These are phyloP conservation scores for Chlorella sp. DNA, from an alignment of 139 green algal species.

Conservation along the genomic window DNA sequence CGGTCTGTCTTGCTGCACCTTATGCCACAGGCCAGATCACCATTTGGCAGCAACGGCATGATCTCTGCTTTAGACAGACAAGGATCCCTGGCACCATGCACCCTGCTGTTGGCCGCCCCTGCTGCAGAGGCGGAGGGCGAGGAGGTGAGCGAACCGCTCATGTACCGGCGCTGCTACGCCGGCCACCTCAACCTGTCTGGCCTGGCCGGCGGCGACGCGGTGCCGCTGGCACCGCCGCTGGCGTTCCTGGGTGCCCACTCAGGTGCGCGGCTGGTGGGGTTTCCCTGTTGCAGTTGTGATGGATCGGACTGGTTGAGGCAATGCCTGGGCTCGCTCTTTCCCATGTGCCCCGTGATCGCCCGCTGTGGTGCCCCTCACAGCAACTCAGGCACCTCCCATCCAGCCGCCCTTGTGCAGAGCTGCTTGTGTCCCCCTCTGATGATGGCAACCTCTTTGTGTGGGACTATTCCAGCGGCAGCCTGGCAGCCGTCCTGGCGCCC, in stretches of 20 bases:
- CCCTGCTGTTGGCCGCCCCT: neutral
- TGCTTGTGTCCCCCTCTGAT: slow-evolving; percentile 70
- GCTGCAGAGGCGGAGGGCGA: slow-evolving; percentile 14
- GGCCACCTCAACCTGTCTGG: slow-evolving; percentile 64
- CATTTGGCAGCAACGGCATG: no score
- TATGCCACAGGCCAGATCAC: no score
- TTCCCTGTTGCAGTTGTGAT: no score
- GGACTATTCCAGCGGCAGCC: slow-evolving; percentile 48
- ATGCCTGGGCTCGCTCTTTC: no score
- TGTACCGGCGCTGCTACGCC: slow-evolving; percentile 50
- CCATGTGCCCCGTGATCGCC: no score
- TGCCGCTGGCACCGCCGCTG: slow-evolving; percentile 17
- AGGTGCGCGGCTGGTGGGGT: no score
- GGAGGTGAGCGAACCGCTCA: slow-evolving; percentile 34
- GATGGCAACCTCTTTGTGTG: slow-evolving; percentile 79
- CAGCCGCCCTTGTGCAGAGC: slow-evolving; percentile 7
- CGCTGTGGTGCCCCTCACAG: no score
- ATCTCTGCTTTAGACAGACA: no score
- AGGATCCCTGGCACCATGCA: no score
- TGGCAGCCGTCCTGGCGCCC: slow-evolving; percentile 42
- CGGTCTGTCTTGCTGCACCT: no score
- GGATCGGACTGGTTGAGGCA: no score
- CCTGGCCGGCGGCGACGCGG: neutral
- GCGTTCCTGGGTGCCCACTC: slow-evolving; percentile 22
- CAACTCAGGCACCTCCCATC: no score